A percentile compares a stretch with the other conserved stretches of the same genome.
These are phyloP conservation scores for Lepraria neglecta DNA, from an alignment of 495 filamentous ascomycete species.

Conservation along the genomic window DNA sequence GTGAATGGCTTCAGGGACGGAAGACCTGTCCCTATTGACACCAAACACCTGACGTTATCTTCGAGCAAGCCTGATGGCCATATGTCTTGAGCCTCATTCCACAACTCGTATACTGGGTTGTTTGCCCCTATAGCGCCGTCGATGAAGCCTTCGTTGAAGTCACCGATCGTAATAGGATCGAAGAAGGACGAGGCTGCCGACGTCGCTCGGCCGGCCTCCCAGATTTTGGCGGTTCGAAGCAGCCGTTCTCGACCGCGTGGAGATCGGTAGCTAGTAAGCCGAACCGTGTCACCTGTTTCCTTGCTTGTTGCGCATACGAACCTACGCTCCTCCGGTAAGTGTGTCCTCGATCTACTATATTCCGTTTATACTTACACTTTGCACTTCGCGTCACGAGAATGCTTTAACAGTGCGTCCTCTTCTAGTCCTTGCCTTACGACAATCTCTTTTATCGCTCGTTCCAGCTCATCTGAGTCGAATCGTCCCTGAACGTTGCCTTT, in stretches of 20 bases:
- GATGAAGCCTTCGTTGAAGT: constrained; percentile 33
- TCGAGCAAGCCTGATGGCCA: constrained; percentile 35
- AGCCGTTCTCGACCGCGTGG: constrained; percentile 36
- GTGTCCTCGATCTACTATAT: constrained; percentile 1
- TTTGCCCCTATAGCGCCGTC: constrained; percentile 40
- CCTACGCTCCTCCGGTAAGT: constrained; percentile 26
- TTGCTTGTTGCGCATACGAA: constrained; percentile 46
- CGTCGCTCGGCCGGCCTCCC: constrained; percentile 42
- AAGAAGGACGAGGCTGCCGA: constrained; percentile 45
- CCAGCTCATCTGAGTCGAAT: constrained; percentile 39
- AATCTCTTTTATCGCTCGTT: constrained; percentile 39
- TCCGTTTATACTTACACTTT: constrained; percentile 20
- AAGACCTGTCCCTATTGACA: constrained; percentile 44
- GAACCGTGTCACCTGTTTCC: constrained; percentile 36
- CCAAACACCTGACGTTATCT: constrained; percentile 36
- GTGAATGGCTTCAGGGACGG: constrained; percentile 33
- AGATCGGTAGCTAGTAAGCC: constrained; percentile 42
- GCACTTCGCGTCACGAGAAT: constrained; percentile 32
- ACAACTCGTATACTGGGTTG: constrained; percentile 43
- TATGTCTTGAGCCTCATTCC: constrained; percentile 38
- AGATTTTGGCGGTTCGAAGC: constrained; percentile 39
- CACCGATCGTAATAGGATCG: constrained; percentile 40
- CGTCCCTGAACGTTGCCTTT: constrained; percentile 33
- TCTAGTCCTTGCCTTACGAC: constrained; percentile 32
- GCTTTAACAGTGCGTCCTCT: constrained; percentile 38